Conservation (phyloP, 1,284 basidiomycete species). For the Trichosporon ovoides region DNA sequence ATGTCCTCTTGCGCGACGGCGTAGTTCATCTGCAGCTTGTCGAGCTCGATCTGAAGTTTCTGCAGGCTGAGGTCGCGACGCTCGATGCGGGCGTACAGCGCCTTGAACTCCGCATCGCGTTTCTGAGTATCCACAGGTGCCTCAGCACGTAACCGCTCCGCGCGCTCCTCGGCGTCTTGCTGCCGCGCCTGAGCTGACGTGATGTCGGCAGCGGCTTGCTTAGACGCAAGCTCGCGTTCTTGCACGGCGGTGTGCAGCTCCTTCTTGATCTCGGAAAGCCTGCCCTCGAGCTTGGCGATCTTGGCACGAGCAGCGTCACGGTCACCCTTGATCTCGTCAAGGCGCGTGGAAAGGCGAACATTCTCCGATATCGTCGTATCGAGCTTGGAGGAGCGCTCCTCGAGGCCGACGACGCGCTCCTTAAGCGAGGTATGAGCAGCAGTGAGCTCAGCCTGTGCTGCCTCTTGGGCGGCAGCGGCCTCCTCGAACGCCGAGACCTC, state of each 20-base stretch:
- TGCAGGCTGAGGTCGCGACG: slow-evolving; percentile 10
- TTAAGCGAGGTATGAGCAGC: background rate
- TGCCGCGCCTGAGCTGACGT: background rate
- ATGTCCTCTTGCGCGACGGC: slow-evolving; percentile 8
- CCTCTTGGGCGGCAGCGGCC: background rate
- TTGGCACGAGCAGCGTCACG: background rate
- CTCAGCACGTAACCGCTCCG: background rate
- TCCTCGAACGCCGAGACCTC: slow-evolving; percentile 1
- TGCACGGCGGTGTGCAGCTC: background rate
- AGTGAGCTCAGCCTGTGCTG: background rate
- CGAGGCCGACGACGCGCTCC: background rate
- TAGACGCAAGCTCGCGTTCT: slow-evolving; percentile 2
- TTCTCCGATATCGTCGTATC: background rate
- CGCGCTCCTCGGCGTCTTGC: background rate
- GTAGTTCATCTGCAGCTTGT: slow-evolving; percentile 11
- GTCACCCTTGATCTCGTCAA: slow-evolving; percentile 6
- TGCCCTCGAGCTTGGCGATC: slow-evolving; percentile 6
- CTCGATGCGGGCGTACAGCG: slow-evolving; percentile 6
- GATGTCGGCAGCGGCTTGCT: background rate
- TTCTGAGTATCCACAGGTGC: background rate
- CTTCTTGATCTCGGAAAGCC: slow-evolving; percentile 5
- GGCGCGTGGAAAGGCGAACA: background rate
- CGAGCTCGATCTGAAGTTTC: slow-evolving; percentile 7
- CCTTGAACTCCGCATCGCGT: background rate
- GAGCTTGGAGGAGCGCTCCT: background rate